Evolutionary conservation across 192 early-diverging fungal species (phyloP).

Genomic region (Endogone sp.): DNA sequence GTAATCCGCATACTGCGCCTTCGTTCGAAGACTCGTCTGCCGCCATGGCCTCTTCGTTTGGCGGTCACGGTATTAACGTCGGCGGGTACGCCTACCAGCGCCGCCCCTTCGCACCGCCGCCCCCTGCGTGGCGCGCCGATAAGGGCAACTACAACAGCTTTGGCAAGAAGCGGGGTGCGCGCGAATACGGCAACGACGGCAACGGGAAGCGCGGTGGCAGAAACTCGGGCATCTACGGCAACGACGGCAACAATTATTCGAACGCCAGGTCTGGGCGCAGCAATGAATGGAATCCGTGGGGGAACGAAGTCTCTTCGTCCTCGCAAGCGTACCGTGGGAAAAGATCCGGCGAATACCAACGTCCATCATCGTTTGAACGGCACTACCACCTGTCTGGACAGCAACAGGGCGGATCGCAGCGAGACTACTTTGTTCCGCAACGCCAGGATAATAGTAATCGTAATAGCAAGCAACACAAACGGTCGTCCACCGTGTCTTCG

Average conservation of each 20-base stretch:
- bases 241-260: not conserved
- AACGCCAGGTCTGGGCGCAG: not conserved
- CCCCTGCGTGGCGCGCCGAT: constrained; percentile 7
- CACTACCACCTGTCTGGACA: too few species aligned
- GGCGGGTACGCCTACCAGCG: constrained; percentile 6
- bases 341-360: not conserved
- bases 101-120: constrained; percentile 13
- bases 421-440: not conserved
- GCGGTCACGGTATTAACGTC: constrained; percentile 11
- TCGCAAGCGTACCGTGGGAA: not conserved
- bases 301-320: not conserved
- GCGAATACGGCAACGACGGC: not conserved
- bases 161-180: not conserved
- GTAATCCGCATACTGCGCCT: not conserved
- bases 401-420: too few species aligned
- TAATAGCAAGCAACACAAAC: not conserved
- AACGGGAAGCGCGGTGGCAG: not conserved
- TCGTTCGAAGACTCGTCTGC: not conserved
- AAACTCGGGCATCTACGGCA: not conserved
- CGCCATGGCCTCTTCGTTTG: constrained; percentile 6
- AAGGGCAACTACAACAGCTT: not conserved
- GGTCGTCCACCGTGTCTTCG: not conserved
- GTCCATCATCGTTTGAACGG: not conserved
- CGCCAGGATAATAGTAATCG: not conserved
- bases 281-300: not conserved